Evolutionary conservation across 164 flowering plant genomes (phyloP), one percentile per base, ranked within the genome.

Genomic region (Euptelea pleiosperma): DNA sequence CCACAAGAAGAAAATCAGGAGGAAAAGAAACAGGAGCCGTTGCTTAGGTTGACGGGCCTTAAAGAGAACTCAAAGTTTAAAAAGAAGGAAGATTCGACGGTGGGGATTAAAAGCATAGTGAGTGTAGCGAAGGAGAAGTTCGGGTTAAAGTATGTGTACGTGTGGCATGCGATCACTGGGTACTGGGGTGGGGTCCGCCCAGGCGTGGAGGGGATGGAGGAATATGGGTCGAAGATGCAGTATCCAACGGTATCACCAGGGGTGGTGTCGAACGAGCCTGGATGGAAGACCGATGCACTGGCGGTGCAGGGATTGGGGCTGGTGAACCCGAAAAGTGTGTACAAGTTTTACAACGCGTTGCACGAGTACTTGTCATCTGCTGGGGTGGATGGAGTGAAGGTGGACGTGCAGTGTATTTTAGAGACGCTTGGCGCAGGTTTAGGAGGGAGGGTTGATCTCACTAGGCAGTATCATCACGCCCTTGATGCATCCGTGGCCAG

Each of bases 121-220:
- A 66, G 64, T 46, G 70, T 79, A 4, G 92, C 94, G 1, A 93
- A 90, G 66, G 45, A 82, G 58, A 83, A 90, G 62, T 69, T 82
- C 36, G 92, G 96, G n/a, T 44, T 93, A 61, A 86, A 84, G 53
- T 79, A 82, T 49, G 98, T 89, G 52, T 92, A 92, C 46, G 90
- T 85, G 42, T 92, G 98, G 98, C 98, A 92, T 41, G 97, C 98
- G 14, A 84, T 93, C 8, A 82, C 85, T 0, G 99, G 99, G 19
- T 93, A 93, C 59, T 93, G 99, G 99, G 99, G 97, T 3, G 97
- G 99, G 42, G 97, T 93, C 18, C 67, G 78, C 1, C 92, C 94
- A 0, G 91, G 80, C 1, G 78, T 68, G 28, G 63, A 71, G 54
- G 87, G 68, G 49, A 81, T 79, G 84, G 85, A 82, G 65, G 69